phyloP scores from a whole-genome alignment of 2,329 filamentous ascomycete species.

The Huntiella decipiens region DNA sequence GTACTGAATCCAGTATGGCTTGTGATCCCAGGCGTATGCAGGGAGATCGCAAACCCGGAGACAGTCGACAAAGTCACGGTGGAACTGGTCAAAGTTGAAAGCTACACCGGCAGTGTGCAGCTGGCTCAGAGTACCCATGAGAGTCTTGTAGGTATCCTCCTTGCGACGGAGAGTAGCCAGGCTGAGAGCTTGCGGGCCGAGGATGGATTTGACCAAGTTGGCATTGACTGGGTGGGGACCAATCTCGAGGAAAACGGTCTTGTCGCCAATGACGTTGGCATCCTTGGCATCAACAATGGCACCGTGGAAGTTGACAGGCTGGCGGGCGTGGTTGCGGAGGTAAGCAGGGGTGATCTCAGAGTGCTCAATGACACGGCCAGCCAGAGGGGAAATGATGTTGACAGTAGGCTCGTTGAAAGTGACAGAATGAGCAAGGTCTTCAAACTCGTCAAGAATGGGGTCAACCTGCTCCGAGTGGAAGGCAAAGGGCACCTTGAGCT shows the following conservation, averaged over 20 bases:
- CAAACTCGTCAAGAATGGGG: slow-evolving; percentile 38
- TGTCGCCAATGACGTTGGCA: slow-evolving; percentile 35
- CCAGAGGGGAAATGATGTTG: slow-evolving; percentile 49
- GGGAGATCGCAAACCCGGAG: slow-evolving; percentile 41
- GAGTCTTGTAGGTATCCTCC: slow-evolving; percentile 44
- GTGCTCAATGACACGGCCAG: slow-evolving; percentile 32
- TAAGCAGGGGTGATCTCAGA: slow-evolving; percentile 35
- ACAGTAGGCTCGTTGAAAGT: slow-evolving; percentile 23
- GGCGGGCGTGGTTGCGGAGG: slow-evolving; percentile 38
- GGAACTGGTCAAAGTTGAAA: slow-evolving; percentile 54
- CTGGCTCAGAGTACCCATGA: slow-evolving; percentile 35
- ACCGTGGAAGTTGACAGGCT: slow-evolving; percentile 45
- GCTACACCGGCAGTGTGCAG: slow-evolving; percentile 42
- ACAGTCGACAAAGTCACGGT: slow-evolving; percentile 27
- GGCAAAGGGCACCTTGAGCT: slow-evolving; percentile 31
- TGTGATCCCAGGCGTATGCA: slow-evolving; percentile 52
- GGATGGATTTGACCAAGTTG: slow-evolving; percentile 44
- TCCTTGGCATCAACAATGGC: slow-evolving; percentile 38
- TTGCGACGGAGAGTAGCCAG: slow-evolving; percentile 43
- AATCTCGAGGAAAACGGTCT: slow-evolving; percentile 49
- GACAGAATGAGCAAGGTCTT: slow-evolving; percentile 23
- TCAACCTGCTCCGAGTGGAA: slow-evolving; percentile 36
- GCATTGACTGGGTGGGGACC: slow-evolving; percentile 52
- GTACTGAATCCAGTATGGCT: slow-evolving; percentile 50
- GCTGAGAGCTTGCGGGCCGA: slow-evolving; percentile 31